phyloP scores from a whole-genome alignment of 139 green algal species.

The Chloropicon primus region DNA sequence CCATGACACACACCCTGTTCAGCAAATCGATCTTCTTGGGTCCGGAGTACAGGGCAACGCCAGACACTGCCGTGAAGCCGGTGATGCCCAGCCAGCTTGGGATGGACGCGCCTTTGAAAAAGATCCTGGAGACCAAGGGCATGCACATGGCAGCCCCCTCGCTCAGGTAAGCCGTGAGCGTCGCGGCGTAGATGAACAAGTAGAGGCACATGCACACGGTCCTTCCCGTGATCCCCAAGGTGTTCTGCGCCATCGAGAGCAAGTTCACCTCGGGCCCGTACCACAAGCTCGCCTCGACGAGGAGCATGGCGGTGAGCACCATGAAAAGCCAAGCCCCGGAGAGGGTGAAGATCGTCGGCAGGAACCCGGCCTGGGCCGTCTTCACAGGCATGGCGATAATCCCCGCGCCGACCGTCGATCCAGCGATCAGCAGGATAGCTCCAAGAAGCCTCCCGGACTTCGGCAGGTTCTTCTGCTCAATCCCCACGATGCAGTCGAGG shows the following conservation, averaged over 20 bases:
- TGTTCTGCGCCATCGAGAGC: slow-evolving; percentile 8
- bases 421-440: slow-evolving; percentile 8
- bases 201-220: background rate
- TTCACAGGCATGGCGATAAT: slow-evolving; percentile 14
- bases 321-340: slow-evolving; percentile 7
- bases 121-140: background rate
- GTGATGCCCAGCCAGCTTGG: background rate
- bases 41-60: background rate
- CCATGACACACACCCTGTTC: slow-evolving; percentile 1
- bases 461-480: background rate
- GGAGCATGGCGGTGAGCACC: slow-evolving; percentile 6
- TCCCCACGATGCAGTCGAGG: background rate
- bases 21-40: background rate
- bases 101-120: background rate
- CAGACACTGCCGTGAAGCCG: background rate
- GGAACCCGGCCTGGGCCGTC: slow-evolving; percentile 7
- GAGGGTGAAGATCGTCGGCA: background rate
- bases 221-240: background rate
- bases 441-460: slow-evolving; percentile 2
- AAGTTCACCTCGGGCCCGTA: slow-evolving; percentile 5
- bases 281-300: slow-evolving; percentile 9
- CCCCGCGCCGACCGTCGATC: slow-evolving; percentile 7
- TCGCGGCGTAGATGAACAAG: slow-evolving; percentile 12
- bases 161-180: slow-evolving; percentile 5
- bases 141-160: slow-evolving; percentile 1